These are phyloP conservation scores for Fusarium devonianum DNA, from an alignment of 2,329 filamentous ascomycete species.

Conservation along the genomic window DNA sequence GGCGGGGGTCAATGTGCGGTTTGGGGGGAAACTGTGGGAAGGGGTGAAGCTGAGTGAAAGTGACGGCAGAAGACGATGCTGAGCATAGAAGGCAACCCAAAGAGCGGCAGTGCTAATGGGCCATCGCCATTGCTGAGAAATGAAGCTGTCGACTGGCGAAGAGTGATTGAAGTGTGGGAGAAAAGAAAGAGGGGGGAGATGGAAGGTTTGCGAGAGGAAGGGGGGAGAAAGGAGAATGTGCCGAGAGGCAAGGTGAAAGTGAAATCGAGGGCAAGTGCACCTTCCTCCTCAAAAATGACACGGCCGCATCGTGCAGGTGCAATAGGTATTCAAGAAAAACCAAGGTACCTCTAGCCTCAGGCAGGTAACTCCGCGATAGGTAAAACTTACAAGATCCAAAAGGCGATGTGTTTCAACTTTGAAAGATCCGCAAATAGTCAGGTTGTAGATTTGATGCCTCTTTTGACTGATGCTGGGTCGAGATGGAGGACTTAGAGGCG, in stretches of 20 bases:
- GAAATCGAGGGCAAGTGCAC: constrained; percentile 6
- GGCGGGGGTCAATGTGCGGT: constrained; percentile 8
- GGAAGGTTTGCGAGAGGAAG: background rate
- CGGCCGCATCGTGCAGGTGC: background rate
- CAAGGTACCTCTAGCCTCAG: too few relatives aligned
- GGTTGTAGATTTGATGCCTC: constrained; percentile 6
- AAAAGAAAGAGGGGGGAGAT: constrained; percentile 12
- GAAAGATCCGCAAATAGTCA: constrained; percentile 8
- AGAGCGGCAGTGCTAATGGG: constrained; percentile 25
- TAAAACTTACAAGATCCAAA: constrained; percentile 3
- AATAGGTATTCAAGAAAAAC: constrained; percentile 4
- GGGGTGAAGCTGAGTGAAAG: constrained; percentile 2
- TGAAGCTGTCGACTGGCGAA: constrained; percentile 7
- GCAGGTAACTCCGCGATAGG: background rate
- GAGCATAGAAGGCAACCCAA: constrained; percentile 12
- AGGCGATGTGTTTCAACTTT: constrained; percentile 13
- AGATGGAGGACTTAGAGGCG: background rate
- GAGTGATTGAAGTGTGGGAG: constrained; percentile 10
- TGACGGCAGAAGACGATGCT: constrained; percentile 10
- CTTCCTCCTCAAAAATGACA: constrained; percentile 14
- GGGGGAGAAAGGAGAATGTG: constrained; percentile 3
- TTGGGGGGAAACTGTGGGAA: constrained; percentile 17
- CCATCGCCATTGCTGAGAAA: constrained; percentile 18
- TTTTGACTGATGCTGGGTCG: background rate
- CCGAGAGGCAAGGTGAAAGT: constrained; percentile 2